phyloP scores from a whole-genome alignment of 331 rosid species.

The Acacia concinna region DNA sequence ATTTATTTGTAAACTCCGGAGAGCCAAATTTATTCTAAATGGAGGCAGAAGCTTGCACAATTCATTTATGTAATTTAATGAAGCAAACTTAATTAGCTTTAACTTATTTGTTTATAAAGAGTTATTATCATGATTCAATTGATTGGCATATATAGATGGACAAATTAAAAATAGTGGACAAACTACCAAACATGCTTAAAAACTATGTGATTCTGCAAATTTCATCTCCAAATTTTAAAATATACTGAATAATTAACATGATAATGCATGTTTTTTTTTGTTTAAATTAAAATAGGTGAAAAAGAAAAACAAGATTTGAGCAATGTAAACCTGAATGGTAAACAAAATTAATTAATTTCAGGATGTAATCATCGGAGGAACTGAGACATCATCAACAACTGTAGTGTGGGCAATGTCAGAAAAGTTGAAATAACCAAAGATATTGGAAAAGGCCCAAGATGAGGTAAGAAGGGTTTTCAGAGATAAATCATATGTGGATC shows the following conservation, averaged over 20 bases:
- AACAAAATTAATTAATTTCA: not conserved
- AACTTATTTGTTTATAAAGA: no score
- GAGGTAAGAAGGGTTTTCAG: constrained; percentile 35
- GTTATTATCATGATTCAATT: not conserved
- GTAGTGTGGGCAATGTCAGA: constrained; percentile 36
- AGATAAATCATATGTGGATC: constrained; percentile 18
- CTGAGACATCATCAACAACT: constrained; percentile 27
- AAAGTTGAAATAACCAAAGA: constrained; percentile 22
- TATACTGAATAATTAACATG: no score
- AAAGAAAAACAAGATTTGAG: not conserved
- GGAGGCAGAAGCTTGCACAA: not conserved
- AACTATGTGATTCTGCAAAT: no score
- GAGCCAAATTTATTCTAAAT: no score
- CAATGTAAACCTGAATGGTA: not conserved
- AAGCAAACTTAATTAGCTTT: no score
- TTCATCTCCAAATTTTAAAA: no score
- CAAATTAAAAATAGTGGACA: not conserved
- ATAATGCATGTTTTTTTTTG: no score
- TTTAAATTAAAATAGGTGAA: not conserved
- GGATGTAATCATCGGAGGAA: constrained; percentile 31
- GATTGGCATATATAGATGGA: not conserved
- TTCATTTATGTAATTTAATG: no score
- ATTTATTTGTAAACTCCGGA: not conserved
- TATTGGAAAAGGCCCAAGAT: constrained; percentile 27
- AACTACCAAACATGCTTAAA: not conserved